phyloP scores from a whole-genome alignment of 2,329 filamentous ascomycete species.

The Diplodia scrobiculata region DNA sequence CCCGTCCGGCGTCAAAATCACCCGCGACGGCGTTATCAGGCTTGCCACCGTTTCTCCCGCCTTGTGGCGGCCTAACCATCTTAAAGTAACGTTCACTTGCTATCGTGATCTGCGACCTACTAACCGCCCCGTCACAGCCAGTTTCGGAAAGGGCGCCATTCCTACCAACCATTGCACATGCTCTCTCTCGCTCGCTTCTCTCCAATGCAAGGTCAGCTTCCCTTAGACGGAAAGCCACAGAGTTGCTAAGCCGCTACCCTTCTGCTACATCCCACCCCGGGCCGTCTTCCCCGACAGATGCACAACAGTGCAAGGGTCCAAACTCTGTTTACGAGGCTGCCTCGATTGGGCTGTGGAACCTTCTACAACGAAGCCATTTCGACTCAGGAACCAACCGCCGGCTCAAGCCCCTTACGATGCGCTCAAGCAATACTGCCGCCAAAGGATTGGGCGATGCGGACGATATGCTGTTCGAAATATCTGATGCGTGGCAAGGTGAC shows the following conservation, averaged over 20 bases:
- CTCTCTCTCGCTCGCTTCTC: conserved; percentile 31
- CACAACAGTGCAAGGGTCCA: background rate
- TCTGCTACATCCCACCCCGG: conserved; percentile 10
- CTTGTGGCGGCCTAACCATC: conserved; percentile 46
- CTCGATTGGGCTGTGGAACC: conserved; percentile 24
- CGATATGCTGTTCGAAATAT: conserved; percentile 1
- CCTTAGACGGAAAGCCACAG: conserved; percentile 30
- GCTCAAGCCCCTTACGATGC: conserved; percentile 19
- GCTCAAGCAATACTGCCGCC: background rate
- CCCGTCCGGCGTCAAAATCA: conserved; percentile 37
- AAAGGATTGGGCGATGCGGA: background rate
- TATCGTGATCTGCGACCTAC: background rate
- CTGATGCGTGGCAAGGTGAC: background rate
- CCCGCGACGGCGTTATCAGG: conserved; percentile 40
- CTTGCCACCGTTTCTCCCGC: conserved; percentile 46
- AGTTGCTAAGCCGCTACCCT: background rate
- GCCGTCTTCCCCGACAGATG: conserved; percentile 9
- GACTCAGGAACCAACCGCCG: conserved; percentile 23
- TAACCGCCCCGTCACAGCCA: background rate
- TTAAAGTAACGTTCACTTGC: conserved; percentile 34
- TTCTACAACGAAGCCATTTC: conserved; percentile 26
- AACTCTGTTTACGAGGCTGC: conserved; percentile 14
- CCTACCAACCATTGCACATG: conserved; percentile 31
- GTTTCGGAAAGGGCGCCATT: conserved; percentile 31
- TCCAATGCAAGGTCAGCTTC: conserved; percentile 29